phyloP scores from a whole-genome alignment of 2,329 filamentous ascomycete genomes.

The Aspergillus texensis region DNA sequence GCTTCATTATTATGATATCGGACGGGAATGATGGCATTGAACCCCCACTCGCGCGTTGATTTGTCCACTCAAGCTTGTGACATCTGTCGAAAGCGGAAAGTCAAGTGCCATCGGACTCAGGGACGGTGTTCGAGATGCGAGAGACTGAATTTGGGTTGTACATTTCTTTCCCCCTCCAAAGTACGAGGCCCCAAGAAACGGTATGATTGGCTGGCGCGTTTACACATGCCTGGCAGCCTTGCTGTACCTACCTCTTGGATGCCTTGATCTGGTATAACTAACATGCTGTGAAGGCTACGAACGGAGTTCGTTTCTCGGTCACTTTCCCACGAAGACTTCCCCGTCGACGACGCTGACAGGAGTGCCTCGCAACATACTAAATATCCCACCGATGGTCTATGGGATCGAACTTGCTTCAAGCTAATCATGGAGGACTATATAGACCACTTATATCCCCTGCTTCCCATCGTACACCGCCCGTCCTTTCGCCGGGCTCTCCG shows the following conservation, averaged over 20 bases:
- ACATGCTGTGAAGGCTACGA: not conserved
- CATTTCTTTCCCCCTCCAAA: conserved; percentile 18
- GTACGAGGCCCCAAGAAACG: conserved; percentile 18
- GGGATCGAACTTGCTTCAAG: conserved; percentile 15
- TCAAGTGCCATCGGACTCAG: conserved; percentile 8
- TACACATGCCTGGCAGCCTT: not conserved
- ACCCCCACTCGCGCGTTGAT: not conserved
- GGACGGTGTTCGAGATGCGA: conserved; percentile 15
- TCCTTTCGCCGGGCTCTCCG: conserved; percentile 15
- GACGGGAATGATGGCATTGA: not conserved
- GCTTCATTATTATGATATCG: not conserved
- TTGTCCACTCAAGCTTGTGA: conserved; percentile 9
- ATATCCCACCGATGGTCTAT: conserved; percentile 17
- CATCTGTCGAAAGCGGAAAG: conserved; percentile 11
- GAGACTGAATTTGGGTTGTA: conserved; percentile 16
- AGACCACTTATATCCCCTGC: conserved; percentile 16
- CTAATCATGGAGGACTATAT: conserved; percentile 22
- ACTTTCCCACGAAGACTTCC: not conserved
- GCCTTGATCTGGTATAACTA: too few relatives aligned
- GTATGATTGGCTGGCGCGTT: not conserved
- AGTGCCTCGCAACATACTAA: not conserved
- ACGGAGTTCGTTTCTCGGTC: not conserved
- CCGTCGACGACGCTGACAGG: not conserved
- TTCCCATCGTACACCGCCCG: conserved; percentile 19
- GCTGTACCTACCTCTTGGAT: not conserved